A percentile compares a stretch with the other conserved stretches of the same genome.
Evolutionary conservation across 2,329 filamentous ascomycete genomes (phyloP).

Genomic region (Scedosporium dehoogii): DNA sequence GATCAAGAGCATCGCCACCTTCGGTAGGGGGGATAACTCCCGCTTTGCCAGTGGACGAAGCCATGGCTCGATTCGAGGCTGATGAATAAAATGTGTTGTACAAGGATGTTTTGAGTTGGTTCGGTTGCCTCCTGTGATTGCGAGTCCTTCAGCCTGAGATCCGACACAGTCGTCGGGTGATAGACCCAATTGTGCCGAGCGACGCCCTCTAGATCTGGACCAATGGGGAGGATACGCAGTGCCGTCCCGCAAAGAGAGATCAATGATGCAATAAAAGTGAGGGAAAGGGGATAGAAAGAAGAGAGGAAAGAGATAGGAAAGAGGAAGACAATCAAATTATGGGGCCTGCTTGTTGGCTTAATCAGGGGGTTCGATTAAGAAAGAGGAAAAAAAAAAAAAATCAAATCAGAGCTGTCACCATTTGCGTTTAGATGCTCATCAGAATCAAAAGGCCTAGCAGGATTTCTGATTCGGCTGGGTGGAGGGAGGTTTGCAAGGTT

Average conservation of each 20-base stretch:
- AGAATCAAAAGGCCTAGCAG: background rate
- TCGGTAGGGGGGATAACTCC: conserved; percentile 3
- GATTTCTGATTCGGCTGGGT: background rate
- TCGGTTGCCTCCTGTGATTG: background rate
- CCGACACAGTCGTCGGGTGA: background rate
- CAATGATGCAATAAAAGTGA: background rate
- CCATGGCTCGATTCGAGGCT: conserved; percentile 3
- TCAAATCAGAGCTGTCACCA: background rate
- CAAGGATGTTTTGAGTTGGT: background rate
- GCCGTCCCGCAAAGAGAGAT: too few relatives aligned
- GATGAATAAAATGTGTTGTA: background rate
- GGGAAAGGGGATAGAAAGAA: background rate
- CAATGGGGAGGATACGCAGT: background rate
- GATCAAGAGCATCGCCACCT: conserved; percentile 4
- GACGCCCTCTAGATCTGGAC: background rate
- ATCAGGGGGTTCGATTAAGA: too few relatives aligned
- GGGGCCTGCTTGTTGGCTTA: too few relatives aligned
- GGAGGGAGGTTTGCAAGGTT: background rate
- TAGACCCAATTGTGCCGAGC: background rate
- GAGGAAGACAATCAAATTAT: too few relatives aligned
- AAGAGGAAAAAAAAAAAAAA: background rate
- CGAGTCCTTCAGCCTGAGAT: background rate
- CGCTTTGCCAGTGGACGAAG: conserved; percentile 5
- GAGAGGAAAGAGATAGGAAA: background rate
- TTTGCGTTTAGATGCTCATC: background rate